Evolutionary conservation across 2,329 filamentous ascomycete genomes (phyloP), one percentile per base, ranked within the genome.

Genomic region (Pestalotiopsis sp.): DNA sequence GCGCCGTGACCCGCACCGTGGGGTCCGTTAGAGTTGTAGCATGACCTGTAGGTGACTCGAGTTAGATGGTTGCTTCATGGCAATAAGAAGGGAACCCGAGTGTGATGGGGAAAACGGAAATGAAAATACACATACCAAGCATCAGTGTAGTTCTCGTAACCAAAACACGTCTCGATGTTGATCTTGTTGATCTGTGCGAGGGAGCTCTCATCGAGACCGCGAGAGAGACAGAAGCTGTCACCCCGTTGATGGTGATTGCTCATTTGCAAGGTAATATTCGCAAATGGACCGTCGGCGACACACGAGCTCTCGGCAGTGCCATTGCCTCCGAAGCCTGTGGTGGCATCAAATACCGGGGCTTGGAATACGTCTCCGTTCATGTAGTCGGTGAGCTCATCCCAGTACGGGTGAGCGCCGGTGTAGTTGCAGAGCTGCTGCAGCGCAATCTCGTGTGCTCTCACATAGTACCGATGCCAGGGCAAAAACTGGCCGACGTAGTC

Each of bases 391-490:
- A 57, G 52, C 52, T 57, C 52, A 14, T 57, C 52, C 52, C 52
- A 57, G 52, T 57, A 57, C 7, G 17, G 14, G 52, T 57, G 58
- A 12, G 73, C 72, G 4, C 74, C 73, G 3, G 68, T 72, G 63
- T 75, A 75, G 38, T 71, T 67, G 58, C 80, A 81, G 66, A 80
- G 77, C 5, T 73, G 65, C 27, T 74, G 72, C 17, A 80, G 68
- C 2, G 80, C 74, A 39, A 70, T 71, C 58, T 79, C 79, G 64
- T 80, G 79, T 17, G 73, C 71, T 17, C 71, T 74, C 58, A 80
- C 57, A 65, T 77, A 80, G 68, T 76, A 78, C 4, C 79, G 74
- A 56, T 81, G 79, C 73, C 78, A 81, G 0, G 78, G 77, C 20
- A 80, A 71, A 68, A 81, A 81, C 60, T 75, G 75, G 20, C 77